These are phyloP conservation scores for Coprinopsis sp. DNA, from an alignment of 768 basidiomycete species.

Conservation along the genomic window DNA sequence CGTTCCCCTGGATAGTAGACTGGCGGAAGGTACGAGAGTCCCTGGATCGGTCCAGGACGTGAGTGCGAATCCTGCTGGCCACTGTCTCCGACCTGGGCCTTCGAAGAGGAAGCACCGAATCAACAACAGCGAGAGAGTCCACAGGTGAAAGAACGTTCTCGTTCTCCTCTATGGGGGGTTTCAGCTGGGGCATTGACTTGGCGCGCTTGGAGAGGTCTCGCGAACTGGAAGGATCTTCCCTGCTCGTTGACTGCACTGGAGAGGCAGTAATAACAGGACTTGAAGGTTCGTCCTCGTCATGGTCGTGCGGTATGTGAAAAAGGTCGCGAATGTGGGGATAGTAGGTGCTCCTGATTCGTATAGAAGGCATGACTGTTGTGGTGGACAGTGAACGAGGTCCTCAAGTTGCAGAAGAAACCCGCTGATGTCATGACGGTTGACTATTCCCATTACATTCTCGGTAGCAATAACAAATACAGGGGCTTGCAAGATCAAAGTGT, in stretches of 20 bases:
- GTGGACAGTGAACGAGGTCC: too few species aligned
- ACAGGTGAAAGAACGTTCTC: too few species aligned
- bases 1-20: background rate
- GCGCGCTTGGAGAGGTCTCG: too few species aligned
- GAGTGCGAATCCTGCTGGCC: background rate
- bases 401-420: too few species aligned
- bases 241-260: too few species aligned
- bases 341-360: background rate
- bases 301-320: background rate
- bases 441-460: too few species aligned
- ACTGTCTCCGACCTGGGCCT: background rate
- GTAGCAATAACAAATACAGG: too few species aligned
- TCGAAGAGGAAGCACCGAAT: background rate
- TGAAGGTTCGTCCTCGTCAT: background rate
- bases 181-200: background rate
- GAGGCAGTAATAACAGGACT: too few species aligned
- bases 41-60: constrained; percentile 1
- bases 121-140: background rate
- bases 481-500: too few species aligned
- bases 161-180: background rate
- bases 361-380: background rate
- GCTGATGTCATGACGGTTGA: too few species aligned
- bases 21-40: background rate
- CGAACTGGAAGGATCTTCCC: too few species aligned
- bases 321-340: constrained; percentile 2